Conservation (phyloP, 306 rosid species). For the Trifolium fragiferum region DNA sequence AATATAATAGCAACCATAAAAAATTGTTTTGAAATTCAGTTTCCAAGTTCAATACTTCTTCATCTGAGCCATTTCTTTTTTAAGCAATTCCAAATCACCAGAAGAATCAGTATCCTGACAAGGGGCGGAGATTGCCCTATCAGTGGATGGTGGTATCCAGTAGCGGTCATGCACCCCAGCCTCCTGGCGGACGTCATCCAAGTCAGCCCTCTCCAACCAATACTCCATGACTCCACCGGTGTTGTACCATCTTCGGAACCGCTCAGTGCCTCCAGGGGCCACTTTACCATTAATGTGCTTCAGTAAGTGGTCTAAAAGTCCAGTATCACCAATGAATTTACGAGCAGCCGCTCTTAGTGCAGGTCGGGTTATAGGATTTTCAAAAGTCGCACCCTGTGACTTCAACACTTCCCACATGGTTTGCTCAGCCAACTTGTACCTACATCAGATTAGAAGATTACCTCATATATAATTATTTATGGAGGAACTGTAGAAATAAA, state of each 20-base stretch:
- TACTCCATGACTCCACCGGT: slow-evolving; percentile 82
- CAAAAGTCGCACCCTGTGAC: slow-evolving; percentile 75
- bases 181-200: slow-evolving; percentile 60
- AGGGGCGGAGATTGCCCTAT: slow-evolving; percentile 37
- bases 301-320: slow-evolving; percentile 84
- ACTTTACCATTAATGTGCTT: slow-evolving; percentile 80
- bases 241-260: slow-evolving; percentile 84
- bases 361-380: slow-evolving; percentile 67
- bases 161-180: slow-evolving; percentile 81
- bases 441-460: slow-evolving; percentile 40
- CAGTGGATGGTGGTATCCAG: slow-evolving; percentile 66
- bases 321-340: slow-evolving; percentile 83
- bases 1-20: slow-evolving; percentile 35
- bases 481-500: background rate
- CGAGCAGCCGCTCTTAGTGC: slow-evolving; percentile 72
- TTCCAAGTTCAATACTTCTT: slow-evolving; percentile 61
- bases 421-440: slow-evolving; percentile 74
- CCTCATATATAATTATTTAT: background rate
- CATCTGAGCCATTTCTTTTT: slow-evolving; percentile 67
- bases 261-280: slow-evolving; percentile 73
- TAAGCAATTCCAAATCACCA: slow-evolving; percentile 67
- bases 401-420: slow-evolving; percentile 70
- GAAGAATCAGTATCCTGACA: slow-evolving; percentile 53
- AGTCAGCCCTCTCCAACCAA: slow-evolving; percentile 87
- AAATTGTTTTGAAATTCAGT: slow-evolving; percentile 29